Percentiles rank a stretch among this genome's conserved stretches.
Conservation (phyloP, 179 eudicot genomes). For the Carnegiea gigantea region DNA sequence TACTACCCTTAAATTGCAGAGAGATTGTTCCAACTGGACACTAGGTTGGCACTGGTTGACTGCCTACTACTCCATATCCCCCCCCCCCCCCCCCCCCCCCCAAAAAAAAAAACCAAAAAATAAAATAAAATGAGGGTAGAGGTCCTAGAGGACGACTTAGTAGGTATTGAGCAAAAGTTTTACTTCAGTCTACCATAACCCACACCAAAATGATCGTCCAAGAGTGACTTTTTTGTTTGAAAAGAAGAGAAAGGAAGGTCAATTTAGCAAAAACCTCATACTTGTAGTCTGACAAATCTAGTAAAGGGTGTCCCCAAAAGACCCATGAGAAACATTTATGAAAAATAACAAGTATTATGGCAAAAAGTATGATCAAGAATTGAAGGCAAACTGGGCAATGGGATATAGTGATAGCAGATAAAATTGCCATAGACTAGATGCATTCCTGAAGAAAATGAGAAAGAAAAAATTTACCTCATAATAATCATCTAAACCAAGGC, state of each 20-base stretch:
- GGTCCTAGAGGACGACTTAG: too few species aligned
- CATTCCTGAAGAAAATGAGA: background rate
- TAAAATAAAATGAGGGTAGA: too few species aligned
- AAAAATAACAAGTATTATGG: background rate
- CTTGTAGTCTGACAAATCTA: background rate
- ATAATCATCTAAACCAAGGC: constrained; percentile 78
- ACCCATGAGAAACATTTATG: background rate
- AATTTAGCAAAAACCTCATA: background rate
- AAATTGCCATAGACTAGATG: background rate
- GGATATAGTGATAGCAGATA: background rate
- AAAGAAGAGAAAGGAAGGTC: background rate
- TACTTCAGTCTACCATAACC: background rate
- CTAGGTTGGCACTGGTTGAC: too few species aligned
- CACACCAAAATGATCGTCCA: background rate
- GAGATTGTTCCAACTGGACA: too few species aligned
- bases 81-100: too few species aligned
- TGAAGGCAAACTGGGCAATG: background rate
- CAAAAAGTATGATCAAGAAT: too few species aligned
- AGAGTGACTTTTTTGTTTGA: background rate
- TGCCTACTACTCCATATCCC: too few species aligned
- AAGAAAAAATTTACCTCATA: constrained; percentile 49
- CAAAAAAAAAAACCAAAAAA: too few species aligned
- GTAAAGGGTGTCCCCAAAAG: background rate
- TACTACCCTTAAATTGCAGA: too few species aligned
- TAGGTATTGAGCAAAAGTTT: background rate